Evolutionary conservation across 345 rosid genomes (phyloP).

Genomic region (Sonneratia caseolaris): DNA sequence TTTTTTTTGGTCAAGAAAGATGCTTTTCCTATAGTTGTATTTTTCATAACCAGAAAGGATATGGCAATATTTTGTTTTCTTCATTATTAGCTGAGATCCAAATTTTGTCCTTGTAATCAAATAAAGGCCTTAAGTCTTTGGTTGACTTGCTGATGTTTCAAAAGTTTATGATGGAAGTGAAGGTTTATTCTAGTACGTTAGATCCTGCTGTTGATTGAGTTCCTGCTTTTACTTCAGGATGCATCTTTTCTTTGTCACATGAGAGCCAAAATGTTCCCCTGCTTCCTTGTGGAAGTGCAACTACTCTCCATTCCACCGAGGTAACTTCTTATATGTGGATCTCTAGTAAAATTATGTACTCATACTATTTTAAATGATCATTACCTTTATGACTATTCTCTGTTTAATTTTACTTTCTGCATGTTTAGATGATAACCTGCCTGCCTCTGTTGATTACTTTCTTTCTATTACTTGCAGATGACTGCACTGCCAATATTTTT

Average conservation of each 20-base stretch:
- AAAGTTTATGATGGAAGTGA: background rate
- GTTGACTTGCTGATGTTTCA: background rate
- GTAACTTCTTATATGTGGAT: conserved; percentile 27
- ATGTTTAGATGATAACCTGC: background rate
- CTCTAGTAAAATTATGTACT: background rate
- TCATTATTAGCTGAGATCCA: background rate
- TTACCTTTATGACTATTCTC: background rate
- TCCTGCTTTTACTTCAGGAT: conserved; percentile 22
- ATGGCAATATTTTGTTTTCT: background rate
- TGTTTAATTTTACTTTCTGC: background rate
- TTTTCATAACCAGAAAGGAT: background rate
- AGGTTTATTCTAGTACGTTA: background rate
- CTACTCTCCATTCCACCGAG: conserved; percentile 40
- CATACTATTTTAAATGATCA: conserved; percentile 1
- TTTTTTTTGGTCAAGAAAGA: background rate
- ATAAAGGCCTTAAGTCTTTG: background rate
- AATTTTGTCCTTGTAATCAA: background rate
- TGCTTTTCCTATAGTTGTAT: background rate
- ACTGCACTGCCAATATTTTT: conserved; percentile 28
- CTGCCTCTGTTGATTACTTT: background rate
- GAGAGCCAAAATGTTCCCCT: conserved; percentile 25
- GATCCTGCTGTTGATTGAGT: conserved; percentile 29
- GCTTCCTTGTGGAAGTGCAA: conserved; percentile 27
- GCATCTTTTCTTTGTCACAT: conserved; percentile 26
- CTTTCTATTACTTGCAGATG: conserved; percentile 25